Evolutionary conservation across 1,284 basidiomycete genomes (phyloP).

Genomic region (Microbotryum lychnidis-dioicae): DNA sequence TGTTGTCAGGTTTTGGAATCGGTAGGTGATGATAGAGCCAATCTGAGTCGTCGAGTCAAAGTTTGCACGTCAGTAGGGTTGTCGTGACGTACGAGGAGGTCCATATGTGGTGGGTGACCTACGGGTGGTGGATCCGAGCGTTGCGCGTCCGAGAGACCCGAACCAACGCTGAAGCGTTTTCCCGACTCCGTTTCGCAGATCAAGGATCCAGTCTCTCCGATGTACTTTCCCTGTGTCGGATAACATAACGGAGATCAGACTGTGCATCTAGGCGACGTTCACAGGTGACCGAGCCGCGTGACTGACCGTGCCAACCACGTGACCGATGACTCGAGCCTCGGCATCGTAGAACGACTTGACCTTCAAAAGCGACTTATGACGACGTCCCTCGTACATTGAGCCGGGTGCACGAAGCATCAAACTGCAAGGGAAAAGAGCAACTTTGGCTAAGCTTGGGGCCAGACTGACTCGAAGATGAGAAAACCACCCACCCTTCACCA

Average conservation of each 20-base stretch:
- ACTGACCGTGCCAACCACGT: constrained; percentile 48
- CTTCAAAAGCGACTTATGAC: constrained; percentile 53
- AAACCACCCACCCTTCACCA: constrained; percentile 49
- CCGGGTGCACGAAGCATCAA: constrained; percentile 56
- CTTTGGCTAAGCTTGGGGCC: neutral
- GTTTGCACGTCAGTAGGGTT: neutral
- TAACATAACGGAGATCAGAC: constrained; percentile 2
- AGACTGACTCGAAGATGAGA: neutral
- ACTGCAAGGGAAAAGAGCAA: constrained; percentile 13
- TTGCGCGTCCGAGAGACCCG: constrained; percentile 43
- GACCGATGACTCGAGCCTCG: constrained; percentile 55
- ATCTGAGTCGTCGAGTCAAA: constrained; percentile 40
- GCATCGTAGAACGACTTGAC: constrained; percentile 63
- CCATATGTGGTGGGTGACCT: neutral
- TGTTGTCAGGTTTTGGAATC: constrained; percentile 58
- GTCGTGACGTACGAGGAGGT: neutral
- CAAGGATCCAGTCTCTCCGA: constrained; percentile 50
- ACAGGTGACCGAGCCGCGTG: neutral
- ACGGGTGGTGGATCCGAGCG: constrained; percentile 21
- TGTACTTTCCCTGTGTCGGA: constrained; percentile 44
- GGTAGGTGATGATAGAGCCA: constrained; percentile 55
- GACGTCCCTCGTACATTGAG: constrained; percentile 50
- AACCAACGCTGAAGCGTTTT: constrained; percentile 53
- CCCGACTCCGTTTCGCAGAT: constrained; percentile 57
- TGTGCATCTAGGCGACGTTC: neutral